Percentiles rank a stretch among this genome's conserved stretches.
phyloP scores from a whole-genome alignment of 2,329 filamentous ascomycete species.

The Teratosphaeria pseudoeucalypti region DNA sequence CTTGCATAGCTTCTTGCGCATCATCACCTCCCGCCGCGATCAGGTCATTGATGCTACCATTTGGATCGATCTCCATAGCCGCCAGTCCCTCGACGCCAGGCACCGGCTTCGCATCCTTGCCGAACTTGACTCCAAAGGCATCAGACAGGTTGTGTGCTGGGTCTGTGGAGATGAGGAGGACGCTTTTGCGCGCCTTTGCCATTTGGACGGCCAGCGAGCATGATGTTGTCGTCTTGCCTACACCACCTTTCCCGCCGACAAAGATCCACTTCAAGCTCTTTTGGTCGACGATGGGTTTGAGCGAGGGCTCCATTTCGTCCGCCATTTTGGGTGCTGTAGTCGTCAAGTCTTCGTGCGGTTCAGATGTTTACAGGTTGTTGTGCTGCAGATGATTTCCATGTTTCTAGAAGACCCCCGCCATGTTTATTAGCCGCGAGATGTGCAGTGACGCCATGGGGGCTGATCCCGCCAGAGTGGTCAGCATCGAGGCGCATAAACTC shows the following conservation, averaged over 20 bases:
- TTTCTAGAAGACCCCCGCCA: not conserved
- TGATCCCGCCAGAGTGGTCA: not conserved
- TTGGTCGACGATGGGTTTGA: constrained; percentile 91
- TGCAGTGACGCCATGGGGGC: not conserved
- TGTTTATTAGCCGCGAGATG: not conserved
- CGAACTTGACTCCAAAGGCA: constrained; percentile 97
- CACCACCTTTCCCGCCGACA: constrained; percentile 94
- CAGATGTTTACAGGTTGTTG: not conserved
- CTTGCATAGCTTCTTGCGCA: constrained; percentile 58
- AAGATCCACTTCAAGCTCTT: constrained; percentile 97
- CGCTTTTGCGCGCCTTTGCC: constrained; percentile 84
- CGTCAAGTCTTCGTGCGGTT: not conserved
- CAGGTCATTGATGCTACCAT: constrained; percentile 93
- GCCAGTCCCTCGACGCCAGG: constrained; percentile 89
- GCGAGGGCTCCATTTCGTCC: constrained; percentile 79
- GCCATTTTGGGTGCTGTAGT: constrained; percentile 27
- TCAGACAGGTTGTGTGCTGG: constrained; percentile 96
- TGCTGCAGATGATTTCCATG: not conserved
- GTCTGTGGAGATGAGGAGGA: constrained; percentile 95
- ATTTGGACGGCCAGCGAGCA: constrained; percentile 98
- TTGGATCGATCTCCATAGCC: constrained; percentile 98
- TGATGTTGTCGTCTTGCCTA: constrained; percentile 98
- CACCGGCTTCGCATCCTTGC: constrained; percentile 89
- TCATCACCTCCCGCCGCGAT: constrained; percentile 68
- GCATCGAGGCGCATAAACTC: not conserved